phyloP scores from a whole-genome alignment of 1,139 yeast species.

The Waltiozyma sp. region DNA sequence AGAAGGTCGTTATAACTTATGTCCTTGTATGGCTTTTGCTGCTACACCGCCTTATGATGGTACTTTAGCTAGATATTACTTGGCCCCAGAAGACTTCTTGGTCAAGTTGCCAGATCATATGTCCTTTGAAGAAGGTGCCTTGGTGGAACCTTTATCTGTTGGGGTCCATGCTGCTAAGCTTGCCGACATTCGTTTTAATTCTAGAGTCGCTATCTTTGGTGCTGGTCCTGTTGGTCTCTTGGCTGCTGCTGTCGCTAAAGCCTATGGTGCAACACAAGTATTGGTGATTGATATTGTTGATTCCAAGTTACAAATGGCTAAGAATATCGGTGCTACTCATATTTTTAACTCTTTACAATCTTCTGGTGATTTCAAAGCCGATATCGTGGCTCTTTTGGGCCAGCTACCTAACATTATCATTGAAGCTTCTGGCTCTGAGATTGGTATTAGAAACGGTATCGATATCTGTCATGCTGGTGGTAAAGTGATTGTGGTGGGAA shows the following conservation, averaged over 20 bases:
- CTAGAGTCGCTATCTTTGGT: slow-evolving; percentile 69
- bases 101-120: slow-evolving; percentile 71
- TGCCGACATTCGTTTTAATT: slow-evolving; percentile 62
- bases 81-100: slow-evolving; percentile 77
- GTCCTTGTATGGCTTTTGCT: slow-evolving; percentile 78
- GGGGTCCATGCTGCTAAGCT: slow-evolving; percentile 75
- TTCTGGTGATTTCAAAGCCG: slow-evolving; percentile 26
- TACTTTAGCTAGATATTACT: slow-evolving; percentile 60
- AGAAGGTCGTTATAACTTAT: slow-evolving; percentile 65
- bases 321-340: slow-evolving; percentile 31
- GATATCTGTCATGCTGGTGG: slow-evolving; percentile 52
- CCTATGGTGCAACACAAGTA: slow-evolving; percentile 61
- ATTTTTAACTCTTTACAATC: slow-evolving; percentile 40
- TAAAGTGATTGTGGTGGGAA: slow-evolving; percentile 64
- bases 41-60: slow-evolving; percentile 78
- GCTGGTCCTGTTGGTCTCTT: slow-evolving; percentile 92
- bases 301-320: slow-evolving; percentile 20
- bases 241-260: slow-evolving; percentile 66
- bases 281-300: slow-evolving; percentile 23
- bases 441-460: slow-evolving; percentile 57
- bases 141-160: slow-evolving; percentile 81
- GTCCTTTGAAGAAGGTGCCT: slow-evolving; percentile 75
- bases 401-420: slow-evolving; percentile 47
- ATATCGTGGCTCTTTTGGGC: slow-evolving; percentile 30
- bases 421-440: slow-evolving; percentile 67